These are phyloP conservation scores for Malania oleifera DNA, from an alignment of 164 flowering plant genomes.

Conservation along the genomic window DNA sequence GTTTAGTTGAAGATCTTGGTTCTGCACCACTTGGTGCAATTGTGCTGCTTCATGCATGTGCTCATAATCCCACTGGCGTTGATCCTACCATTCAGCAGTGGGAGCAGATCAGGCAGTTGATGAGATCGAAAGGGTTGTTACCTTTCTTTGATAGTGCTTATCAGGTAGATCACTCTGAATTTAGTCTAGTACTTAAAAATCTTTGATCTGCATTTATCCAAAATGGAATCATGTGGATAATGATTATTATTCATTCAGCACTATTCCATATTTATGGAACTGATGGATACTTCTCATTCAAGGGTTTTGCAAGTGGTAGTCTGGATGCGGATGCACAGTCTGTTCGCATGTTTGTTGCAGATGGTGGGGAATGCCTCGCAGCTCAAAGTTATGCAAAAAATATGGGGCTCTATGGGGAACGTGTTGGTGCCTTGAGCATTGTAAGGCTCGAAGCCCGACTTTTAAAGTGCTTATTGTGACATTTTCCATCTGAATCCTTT, in stretches of 20 bases:
- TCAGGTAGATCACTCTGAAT: conserved; percentile 46
- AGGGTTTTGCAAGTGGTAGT: conserved; percentile 99
- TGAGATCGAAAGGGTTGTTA: conserved; percentile 71
- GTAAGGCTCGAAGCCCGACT: conserved; percentile 39
- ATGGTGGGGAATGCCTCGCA: conserved; percentile 88
- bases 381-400: conserved; percentile 99
- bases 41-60: conserved; percentile 99
- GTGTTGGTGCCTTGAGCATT: conserved; percentile 99
- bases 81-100: conserved; percentile 93
- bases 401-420: conserved; percentile 98
- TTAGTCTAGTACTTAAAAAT: not conserved
- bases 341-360: conserved; percentile 91
- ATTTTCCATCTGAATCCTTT: not conserved
- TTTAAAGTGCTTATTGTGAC: not conserved
- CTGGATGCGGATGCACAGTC: conserved; percentile 91
- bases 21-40: conserved; percentile 88
- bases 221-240: not conserved
- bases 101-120: conserved; percentile 88
- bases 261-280: not conserved
- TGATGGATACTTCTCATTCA: conserved; percentile 6
- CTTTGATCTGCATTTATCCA: too few species aligned
- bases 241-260: not conserved
- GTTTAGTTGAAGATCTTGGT: conserved; percentile 82
- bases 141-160: conserved; percentile 99
- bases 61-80: conserved; percentile 99